A percentile compares a stretch with the other conserved stretches of the same genome.
Conservation (phyloP, 2,329 filamentous ascomycete genomes). For the Fusarium tuaranense region DNA sequence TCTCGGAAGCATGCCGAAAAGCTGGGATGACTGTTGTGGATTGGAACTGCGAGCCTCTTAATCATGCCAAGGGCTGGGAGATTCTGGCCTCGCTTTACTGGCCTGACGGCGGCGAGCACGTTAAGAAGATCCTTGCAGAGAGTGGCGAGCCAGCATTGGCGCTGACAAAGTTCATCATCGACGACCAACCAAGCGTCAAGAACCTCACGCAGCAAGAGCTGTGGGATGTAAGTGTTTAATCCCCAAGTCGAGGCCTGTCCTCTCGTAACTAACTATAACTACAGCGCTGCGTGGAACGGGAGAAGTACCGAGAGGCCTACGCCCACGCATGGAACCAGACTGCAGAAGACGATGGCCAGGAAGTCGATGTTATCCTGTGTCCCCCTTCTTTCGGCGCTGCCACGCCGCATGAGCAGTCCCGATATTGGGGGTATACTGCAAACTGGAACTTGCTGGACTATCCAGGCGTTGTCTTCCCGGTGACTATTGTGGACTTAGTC, state of each 20-base stretch:
- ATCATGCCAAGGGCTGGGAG: neutral
- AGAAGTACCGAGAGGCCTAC: neutral
- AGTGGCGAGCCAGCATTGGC: neutral
- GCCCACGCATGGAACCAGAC: neutral
- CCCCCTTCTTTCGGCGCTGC: neutral
- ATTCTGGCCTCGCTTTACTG: neutral
- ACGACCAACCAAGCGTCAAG: neutral
- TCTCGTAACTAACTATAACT: too few species aligned
- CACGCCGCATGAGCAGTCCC: neutral
- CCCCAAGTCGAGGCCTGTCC: neutral
- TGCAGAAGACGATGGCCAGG: neutral
- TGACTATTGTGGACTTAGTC: neutral
- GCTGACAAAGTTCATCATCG: neutral
- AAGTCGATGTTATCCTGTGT: neutral
- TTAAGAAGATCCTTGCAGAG: neutral
- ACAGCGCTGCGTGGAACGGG: neutral
- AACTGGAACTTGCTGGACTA: neutral
- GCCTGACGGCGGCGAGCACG: neutral
- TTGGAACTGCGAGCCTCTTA: neutral
- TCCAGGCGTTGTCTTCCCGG: neutral
- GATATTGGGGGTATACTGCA: neutral
- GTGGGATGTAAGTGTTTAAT: neutral
- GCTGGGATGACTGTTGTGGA: neutral
- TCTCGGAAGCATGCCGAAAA: neutral
- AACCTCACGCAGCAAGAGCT: neutral